These are phyloP conservation scores for Cladosporium cucumerinum DNA, from an alignment of 2,329 filamentous ascomycete species.

Conservation along the genomic window DNA sequence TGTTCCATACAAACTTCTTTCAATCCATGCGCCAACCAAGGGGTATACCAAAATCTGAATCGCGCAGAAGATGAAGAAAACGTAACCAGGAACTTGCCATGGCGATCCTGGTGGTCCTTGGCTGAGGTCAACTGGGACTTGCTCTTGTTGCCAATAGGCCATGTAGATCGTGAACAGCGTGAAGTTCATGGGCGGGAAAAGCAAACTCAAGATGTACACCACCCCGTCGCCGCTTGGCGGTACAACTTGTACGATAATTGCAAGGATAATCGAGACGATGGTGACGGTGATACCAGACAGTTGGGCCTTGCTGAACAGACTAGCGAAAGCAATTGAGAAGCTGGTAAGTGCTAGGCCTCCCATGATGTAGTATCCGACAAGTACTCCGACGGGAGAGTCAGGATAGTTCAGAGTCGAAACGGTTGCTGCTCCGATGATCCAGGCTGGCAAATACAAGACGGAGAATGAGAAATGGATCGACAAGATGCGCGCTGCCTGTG, in stretches of 20 bases:
- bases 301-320: conserved; percentile 83
- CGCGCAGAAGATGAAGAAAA: conserved; percentile 72
- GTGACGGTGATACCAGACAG: conserved; percentile 79
- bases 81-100: conserved; percentile 69
- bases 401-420: conserved; percentile 58
- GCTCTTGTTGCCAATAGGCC: conserved; percentile 69
- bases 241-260: conserved; percentile 76
- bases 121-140: conserved; percentile 59
- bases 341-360: conserved; percentile 74
- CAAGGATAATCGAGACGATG: conserved; percentile 69
- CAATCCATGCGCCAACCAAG: conserved; percentile 69
- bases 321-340: conserved; percentile 74
- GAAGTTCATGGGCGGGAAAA: conserved; percentile 87
- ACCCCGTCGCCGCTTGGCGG: conserved; percentile 59
- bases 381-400: conserved; percentile 42
- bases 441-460: conserved; percentile 74
- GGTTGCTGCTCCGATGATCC: conserved; percentile 73
- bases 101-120: conserved; percentile 53
- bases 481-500: conserved; percentile 72
- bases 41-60: conserved; percentile 78
- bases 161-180: conserved; percentile 78
- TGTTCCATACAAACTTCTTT: conserved; percentile 72
- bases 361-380: conserved; percentile 64
- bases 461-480: conserved; percentile 79
- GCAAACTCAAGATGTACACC: conserved; percentile 66